Conservation (phyloP, 768 basidiomycete species). For the Tricholoma saponaceum region DNA sequence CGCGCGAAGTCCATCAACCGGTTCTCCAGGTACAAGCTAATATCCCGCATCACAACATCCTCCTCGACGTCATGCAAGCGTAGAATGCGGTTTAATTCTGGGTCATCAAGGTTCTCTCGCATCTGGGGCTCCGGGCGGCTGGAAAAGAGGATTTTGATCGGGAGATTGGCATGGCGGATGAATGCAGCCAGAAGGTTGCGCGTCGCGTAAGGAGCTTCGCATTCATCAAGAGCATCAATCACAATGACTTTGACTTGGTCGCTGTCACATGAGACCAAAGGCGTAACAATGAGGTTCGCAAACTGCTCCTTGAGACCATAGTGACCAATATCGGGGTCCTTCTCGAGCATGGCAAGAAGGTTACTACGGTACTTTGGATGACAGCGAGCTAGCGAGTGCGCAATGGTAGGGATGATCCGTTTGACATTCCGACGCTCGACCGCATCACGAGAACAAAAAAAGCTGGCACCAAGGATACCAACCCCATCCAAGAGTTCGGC, state of each 20-base stretch:
- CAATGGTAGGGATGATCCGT: slow-evolving; percentile 15
- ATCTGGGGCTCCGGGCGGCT: neutral
- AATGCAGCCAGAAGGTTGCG: neutral
- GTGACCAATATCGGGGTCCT: slow-evolving; percentile 10
- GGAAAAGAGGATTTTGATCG: neutral
- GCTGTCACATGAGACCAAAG: slow-evolving; percentile 7
- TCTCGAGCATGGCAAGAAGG: slow-evolving; percentile 2
- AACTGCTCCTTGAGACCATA: slow-evolving; percentile 9
- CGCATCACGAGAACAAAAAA: slow-evolving; percentile 19
- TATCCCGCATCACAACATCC: neutral
- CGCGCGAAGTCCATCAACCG: neutral
- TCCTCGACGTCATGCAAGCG: neutral
- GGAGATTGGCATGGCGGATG: neutral
- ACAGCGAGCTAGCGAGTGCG: slow-evolving; percentile 11
- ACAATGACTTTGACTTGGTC: slow-evolving; percentile 6
- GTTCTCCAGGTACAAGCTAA: neutral
- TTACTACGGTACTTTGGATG: slow-evolving; percentile 5
- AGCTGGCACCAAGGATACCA: slow-evolving; percentile 16
- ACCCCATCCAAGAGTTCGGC: neutral
- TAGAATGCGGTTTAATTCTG: neutral
- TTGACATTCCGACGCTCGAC: slow-evolving; percentile 8
- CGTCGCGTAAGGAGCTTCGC: slow-evolving; percentile 2
- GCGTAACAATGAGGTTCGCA: slow-evolving; percentile 10
- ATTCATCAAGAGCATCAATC: slow-evolving; percentile 23
- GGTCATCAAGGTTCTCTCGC: neutral